Evolutionary conservation across 495 filamentous ascomycete species (phyloP), one percentile per base, ranked within the genome.

Genomic region (Talaromyces wortmannii): DNA sequence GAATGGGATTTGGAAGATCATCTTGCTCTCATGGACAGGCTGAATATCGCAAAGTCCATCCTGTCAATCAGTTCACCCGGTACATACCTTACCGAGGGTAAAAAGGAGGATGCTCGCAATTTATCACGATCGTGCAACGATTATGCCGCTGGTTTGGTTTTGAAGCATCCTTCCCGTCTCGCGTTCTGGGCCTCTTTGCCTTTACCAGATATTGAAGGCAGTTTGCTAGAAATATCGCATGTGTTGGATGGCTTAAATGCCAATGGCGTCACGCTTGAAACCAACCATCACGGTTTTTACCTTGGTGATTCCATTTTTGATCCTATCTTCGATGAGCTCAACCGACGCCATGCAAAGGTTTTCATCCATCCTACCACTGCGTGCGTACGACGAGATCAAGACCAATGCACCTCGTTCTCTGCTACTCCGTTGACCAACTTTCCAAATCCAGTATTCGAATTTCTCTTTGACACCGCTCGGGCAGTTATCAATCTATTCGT

Each of bases 301-400:
- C 68, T 80, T 4, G 80, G 81, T 8, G 72, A 79, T 52, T 18
- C 63, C 1, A 18, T 43, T 3, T 67, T 83, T 42, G 67, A 66
- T 18, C 66, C 66, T 0, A 58, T 83, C 7, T 78, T 72, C 16
- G 59, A 65, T 0, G 64, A 65, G 36, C 57, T 79, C 6, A 66
- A 70, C 32, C 42, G 61, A 6, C 59, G 63, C 2, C 66, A 68
- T 4, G 61, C 74, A 0, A 69, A 66, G 0, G 64, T 76, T 0
- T 83, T 84, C 60, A 72, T 83, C 17, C 81, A 84, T 54, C 81
- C 81, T 0, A 82, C 78, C 4, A 73, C 62, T 62, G 58, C 46
- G 50, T 61, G 15, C 55, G 52, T 36, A 60, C n/a, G 50, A 13
- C 36, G 36, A 55, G 53, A 33, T 53, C 51, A 5, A 53, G 52